Evolutionary conservation across 768 basidiomycete genomes (phyloP).

Genomic region (Auriculariales sp.): DNA sequence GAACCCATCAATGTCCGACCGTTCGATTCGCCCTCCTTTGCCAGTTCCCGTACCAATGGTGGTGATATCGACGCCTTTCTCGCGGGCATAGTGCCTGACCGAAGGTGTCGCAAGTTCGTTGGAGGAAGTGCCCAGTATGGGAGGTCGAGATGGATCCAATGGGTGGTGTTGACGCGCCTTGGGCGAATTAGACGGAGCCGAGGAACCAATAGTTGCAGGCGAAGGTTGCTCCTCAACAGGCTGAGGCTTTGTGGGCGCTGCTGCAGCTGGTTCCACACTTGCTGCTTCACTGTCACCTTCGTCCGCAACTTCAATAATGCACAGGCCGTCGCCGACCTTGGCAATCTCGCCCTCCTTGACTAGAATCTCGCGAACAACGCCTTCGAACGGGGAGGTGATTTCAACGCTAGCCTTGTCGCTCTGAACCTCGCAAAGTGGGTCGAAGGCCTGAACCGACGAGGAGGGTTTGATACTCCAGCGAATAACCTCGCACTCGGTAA

Average conservation of each 20-base stretch:
- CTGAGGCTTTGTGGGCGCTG: background rate
- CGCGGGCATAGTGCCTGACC: constrained; percentile 61
- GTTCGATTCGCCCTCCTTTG: constrained; percentile 60
- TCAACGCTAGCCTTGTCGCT: constrained; percentile 86
- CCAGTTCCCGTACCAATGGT: constrained; percentile 53
- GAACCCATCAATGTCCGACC: constrained; percentile 53
- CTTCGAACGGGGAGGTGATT: constrained; percentile 78
- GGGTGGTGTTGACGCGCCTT: constrained; percentile 4
- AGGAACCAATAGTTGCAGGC: constrained; percentile 5
- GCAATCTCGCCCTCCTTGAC: constrained; percentile 74
- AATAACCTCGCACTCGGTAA: constrained; percentile 81
- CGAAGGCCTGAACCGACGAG: constrained; percentile 41
- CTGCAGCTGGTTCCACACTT: constrained; percentile 8
- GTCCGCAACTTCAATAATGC: constrained; percentile 68
- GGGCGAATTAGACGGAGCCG: constrained; percentile 3
- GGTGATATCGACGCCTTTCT: constrained; percentile 45
- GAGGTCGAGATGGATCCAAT: constrained; percentile 13
- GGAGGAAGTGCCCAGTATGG: constrained; percentile 22
- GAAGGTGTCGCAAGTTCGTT: constrained; percentile 58
- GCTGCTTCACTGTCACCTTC: constrained; percentile 19
- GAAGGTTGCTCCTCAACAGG: background rate
- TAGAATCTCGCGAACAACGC: constrained; percentile 53
- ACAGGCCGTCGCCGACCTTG: constrained; percentile 67
- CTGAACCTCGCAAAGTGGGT: constrained; percentile 66
- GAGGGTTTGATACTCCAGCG: constrained; percentile 58